Conservation (phyloP, 179 eudicot species). For the Beta macrorhiza region DNA sequence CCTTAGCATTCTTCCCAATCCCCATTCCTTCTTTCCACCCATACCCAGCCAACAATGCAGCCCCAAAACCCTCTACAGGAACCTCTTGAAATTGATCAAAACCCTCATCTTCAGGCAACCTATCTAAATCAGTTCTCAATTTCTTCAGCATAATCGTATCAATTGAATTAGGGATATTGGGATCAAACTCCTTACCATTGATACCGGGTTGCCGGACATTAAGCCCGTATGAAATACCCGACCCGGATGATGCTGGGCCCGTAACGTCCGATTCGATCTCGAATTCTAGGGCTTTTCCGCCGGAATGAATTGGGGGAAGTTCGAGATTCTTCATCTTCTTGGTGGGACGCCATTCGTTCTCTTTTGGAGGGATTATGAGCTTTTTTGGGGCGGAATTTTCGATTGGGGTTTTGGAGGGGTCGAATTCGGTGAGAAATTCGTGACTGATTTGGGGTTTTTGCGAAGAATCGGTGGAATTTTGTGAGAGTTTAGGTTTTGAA, state of each 20-base stretch:
- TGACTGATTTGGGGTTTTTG: slow-evolving; percentile 18
- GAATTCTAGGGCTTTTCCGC: slow-evolving; percentile 40
- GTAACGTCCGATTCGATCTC: slow-evolving; percentile 32
- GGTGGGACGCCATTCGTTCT: slow-evolving; percentile 56
- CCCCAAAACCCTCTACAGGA: slow-evolving; percentile 78
- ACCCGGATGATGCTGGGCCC: neutral
- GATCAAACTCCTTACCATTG: neutral
- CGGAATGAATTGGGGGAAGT: slow-evolving; percentile 46
- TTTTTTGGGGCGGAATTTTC: slow-evolving; percentile 11
- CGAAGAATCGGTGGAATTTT: slow-evolving; percentile 6
- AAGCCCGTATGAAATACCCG: slow-evolving; percentile 47
- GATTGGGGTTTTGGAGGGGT: slow-evolving; percentile 42
- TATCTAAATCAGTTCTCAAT: slow-evolving; percentile 23
- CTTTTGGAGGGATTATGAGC: slow-evolving; percentile 57
- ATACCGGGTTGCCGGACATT: slow-evolving; percentile 40
- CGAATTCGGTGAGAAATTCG: slow-evolving; percentile 63
- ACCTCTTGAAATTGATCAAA: slow-evolving; percentile 59
- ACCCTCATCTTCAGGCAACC: slow-evolving; percentile 59
- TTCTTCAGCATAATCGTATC: slow-evolving; percentile 47
- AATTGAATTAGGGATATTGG: slow-evolving; percentile 14
- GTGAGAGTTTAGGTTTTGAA: slow-evolving; percentile 31
- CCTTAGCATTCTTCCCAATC: slow-evolving; percentile 63
- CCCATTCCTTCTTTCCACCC: slow-evolving; percentile 88
- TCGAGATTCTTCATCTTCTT: slow-evolving; percentile 70
- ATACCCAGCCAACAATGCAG: slow-evolving; percentile 71